Percentiles rank a stretch among this genome's conserved stretches.
Conservation (phyloP, 768 basidiomycete genomes). For the Boletus pseudo-olivaceus region DNA sequence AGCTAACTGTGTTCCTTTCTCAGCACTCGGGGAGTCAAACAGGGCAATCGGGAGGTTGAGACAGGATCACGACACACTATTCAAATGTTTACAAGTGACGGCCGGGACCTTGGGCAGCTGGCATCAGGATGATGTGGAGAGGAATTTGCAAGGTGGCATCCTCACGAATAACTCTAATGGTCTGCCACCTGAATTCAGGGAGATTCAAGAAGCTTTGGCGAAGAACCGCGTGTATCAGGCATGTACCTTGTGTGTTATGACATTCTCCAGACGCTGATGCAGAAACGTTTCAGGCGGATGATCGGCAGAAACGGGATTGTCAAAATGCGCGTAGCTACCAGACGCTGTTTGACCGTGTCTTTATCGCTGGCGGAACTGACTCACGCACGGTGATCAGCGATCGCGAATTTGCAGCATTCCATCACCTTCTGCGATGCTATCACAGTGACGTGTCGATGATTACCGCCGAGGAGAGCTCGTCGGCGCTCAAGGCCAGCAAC, state of each 20-base stretch:
- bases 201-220: neutral
- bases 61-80: neutral
- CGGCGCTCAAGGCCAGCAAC: neutral
- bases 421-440: neutral
- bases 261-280: neutral
- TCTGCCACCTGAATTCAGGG: neutral
- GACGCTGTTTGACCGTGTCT: neutral
- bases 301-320: neutral
- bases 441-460: neutral
- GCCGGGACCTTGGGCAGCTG: neutral
- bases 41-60: neutral
- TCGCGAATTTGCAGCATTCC: neutral
- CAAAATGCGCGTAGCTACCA: neutral
- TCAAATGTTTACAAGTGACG: neutral
- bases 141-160: neutral
- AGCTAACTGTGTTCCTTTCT: neutral
- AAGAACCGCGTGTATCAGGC: neutral
- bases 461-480: fast-evolving
- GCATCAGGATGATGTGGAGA: neutral
- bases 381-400: neutral
- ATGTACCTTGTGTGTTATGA: neutral
- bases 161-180: neutral
- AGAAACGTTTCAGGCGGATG: neutral
- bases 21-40: neutral
- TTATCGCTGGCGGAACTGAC: fast-evolving